Percentiles rank a stretch among this genome's conserved stretches.
Conservation (phyloP, 331 rosid genomes). For the Telfairia occidentalis region DNA sequence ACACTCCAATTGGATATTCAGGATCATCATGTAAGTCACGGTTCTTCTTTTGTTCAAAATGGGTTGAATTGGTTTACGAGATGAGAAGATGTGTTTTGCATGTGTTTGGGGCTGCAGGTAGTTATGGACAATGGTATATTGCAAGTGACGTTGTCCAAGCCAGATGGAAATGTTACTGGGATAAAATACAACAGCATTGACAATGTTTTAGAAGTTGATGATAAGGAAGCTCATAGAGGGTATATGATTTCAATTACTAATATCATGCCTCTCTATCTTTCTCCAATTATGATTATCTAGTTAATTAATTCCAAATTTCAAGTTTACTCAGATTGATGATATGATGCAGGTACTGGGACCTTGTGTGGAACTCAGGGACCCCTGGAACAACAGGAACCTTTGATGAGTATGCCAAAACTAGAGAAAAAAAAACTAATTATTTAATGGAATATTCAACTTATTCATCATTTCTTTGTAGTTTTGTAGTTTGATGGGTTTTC, state of each 20-base stretch:
- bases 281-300: neutral
- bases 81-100: neutral
- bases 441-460: neutral
- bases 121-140: constrained; percentile 30
- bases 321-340: neutral
- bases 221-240: constrained; percentile 25
- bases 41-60: neutral
- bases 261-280: neutral
- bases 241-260: constrained; percentile 5
- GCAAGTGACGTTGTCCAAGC: constrained; percentile 28
- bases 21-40: constrained; percentile 47
- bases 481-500: neutral
- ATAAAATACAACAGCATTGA: constrained; percentile 24
- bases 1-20: constrained; percentile 42
- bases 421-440: neutral
- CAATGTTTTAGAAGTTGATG: constrained; percentile 26
- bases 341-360: constrained; percentile 66
- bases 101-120: constrained; percentile 18
- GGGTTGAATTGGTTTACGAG: neutral
- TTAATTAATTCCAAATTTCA: neutral
- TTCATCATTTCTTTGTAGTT: neutral
- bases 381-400: constrained; percentile 48
- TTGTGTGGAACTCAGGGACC: constrained; percentile 56
- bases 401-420: constrained; percentile 37
- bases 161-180: constrained; percentile 27